phyloP scores from a whole-genome alignment of 2,329 filamentous ascomycete genomes.

The Purpureocillium takamizusanense region DNA sequence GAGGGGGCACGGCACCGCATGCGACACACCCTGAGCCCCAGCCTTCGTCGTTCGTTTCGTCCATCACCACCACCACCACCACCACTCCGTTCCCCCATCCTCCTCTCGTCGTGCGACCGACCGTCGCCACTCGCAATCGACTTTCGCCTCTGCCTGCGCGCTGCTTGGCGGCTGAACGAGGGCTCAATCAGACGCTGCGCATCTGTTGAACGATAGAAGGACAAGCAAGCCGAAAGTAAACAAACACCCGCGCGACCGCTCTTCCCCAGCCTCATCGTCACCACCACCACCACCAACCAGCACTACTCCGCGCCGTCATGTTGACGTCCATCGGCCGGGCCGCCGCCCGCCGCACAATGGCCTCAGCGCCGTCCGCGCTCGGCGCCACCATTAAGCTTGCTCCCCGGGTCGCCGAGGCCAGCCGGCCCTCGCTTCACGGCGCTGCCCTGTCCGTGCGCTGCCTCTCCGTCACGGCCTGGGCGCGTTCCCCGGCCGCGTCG shows the following conservation, averaged over 20 bases:
- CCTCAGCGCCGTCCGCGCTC: conserved; percentile 13
- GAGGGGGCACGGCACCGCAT: conserved; percentile 1
- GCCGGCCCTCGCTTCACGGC: conserved; percentile 6
- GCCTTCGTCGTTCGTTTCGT: conserved; percentile 9
- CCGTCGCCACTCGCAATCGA: no score
- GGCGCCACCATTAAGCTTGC: conserved; percentile 9
- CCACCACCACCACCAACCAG: no score
- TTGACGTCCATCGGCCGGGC: conserved; percentile 30
- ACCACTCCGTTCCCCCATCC: no score
- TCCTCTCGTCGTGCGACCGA: no score
- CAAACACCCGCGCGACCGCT: no score
- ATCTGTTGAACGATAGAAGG: no score
- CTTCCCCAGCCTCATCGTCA: no score
- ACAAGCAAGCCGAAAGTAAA: no score
- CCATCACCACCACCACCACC: conserved; percentile 3
- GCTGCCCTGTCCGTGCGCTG: conserved; percentile 14
- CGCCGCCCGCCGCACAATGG: conserved; percentile 24
- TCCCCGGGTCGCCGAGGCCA: conserved; percentile 5
- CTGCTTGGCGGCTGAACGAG: no score
- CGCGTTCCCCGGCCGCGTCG: conserved; percentile 15
- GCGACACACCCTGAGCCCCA: not conserved
- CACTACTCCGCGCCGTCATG: conserved; percentile 24
- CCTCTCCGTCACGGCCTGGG: conserved; percentile 21
- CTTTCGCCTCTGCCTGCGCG: not conserved
- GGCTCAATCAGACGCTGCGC: no score